These are phyloP conservation scores for Goffeauzyma gilvescens DNA, from an alignment of 768 basidiomycete genomes.

Conservation along the genomic window DNA sequence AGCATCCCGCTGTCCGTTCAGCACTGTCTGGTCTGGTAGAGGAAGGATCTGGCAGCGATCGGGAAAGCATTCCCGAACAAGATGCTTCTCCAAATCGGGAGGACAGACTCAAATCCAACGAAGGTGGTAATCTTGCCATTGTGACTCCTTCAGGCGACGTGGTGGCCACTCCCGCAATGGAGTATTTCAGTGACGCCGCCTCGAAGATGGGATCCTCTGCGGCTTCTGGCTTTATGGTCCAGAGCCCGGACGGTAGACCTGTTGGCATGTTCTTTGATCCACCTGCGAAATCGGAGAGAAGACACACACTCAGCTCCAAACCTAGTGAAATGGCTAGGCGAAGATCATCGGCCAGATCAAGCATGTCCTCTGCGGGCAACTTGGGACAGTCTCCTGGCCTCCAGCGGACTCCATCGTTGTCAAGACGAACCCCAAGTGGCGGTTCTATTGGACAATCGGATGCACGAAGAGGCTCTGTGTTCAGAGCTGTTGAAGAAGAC, in stretches of 20 bases:
- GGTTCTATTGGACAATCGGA: background rate
- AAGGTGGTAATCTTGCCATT: conserved; percentile 14
- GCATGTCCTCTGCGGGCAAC: too few species aligned
- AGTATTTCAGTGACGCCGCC: conserved; percentile 55
- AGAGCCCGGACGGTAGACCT: conserved; percentile 79
- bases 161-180: conserved; percentile 34
- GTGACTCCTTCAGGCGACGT: conserved; percentile 21
- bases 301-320: too few species aligned
- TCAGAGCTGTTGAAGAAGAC: conserved; percentile 1
- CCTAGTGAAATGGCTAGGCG: too few species aligned
- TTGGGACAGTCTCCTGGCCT: too few species aligned
- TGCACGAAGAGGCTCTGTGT: background rate
- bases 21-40: too few species aligned
- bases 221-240: conserved; percentile 71
- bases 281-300: too few species aligned
- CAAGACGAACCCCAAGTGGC: background rate
- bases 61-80: too few species aligned
- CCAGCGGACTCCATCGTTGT: background rate
- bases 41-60: too few species aligned
- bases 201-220: conserved; percentile 49
- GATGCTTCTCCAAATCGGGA: too few species aligned
- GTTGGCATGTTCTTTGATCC: conserved; percentile 95
- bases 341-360: too few species aligned
- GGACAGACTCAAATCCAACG: too few species aligned
- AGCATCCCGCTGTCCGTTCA: too few species aligned